phyloP scores from a whole-genome alignment of 331 rosid species.

The Cydonia oblonga region DNA sequence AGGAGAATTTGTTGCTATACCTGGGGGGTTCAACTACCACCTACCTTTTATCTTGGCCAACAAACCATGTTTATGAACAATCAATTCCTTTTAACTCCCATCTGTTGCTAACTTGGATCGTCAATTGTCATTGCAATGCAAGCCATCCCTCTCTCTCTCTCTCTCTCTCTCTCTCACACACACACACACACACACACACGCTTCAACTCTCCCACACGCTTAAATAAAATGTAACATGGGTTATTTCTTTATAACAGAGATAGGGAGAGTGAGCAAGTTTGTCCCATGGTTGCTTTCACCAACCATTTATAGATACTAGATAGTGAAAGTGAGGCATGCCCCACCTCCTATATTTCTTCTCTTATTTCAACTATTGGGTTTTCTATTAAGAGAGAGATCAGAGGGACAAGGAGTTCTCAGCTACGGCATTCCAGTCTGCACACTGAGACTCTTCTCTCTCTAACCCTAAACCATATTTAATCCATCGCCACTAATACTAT shows the following conservation, averaged over 20 bases:
- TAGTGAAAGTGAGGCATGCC: neutral
- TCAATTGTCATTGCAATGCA: neutral
- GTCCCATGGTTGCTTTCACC: constrained; percentile 10
- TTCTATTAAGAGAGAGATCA: neutral
- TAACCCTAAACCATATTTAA: neutral
- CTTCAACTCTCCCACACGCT: constrained; percentile 11
- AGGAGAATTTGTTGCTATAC: constrained; percentile 15
- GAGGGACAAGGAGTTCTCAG: neutral
- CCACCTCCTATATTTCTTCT: neutral
- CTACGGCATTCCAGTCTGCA: neutral
- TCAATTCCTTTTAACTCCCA: constrained; percentile 27
- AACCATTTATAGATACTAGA: neutral
- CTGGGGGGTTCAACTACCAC: constrained; percentile 50
- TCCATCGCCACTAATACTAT: neutral
- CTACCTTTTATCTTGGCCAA: constrained; percentile 33
- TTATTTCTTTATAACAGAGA: neutral
- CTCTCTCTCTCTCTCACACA: neutral
- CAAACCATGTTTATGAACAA: constrained; percentile 40
- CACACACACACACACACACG: neutral
- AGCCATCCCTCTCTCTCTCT: neutral
- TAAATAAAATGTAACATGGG: constrained; percentile 9
- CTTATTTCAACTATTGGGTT: neutral
- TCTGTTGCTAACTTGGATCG: constrained; percentile 12
- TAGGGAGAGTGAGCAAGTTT: neutral
- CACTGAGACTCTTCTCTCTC: neutral